Evolutionary conservation across 2,329 filamentous ascomycete genomes (phyloP).

Genomic region (Apiospora koreana): DNA sequence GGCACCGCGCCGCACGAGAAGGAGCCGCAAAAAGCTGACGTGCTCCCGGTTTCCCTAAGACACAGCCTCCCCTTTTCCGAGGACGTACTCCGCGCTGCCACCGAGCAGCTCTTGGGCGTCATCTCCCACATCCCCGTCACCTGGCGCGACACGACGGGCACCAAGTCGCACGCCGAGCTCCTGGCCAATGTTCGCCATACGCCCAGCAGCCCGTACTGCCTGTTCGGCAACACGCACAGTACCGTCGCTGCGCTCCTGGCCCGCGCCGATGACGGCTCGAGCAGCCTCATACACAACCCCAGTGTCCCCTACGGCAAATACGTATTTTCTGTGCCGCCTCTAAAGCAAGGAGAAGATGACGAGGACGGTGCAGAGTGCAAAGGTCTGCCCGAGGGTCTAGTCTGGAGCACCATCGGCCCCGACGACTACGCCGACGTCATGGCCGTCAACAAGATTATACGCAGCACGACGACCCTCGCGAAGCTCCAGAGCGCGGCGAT

Average conservation of each 20-base stretch:
- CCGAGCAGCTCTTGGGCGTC: neutral
- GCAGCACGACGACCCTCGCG: conserved; percentile 5
- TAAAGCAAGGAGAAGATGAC: neutral
- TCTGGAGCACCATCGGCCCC: conserved; percentile 11
- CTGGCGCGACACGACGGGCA: neutral
- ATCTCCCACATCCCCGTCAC: neutral
- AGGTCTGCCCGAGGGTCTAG: neutral
- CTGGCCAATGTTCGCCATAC: neutral
- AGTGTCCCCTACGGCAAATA: conserved; percentile 9
- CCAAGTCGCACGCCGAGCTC: neutral
- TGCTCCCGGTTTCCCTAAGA: neutral
- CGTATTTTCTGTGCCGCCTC: neutral
- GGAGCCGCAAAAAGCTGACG: neutral
- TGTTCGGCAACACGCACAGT: conserved; percentile 9
- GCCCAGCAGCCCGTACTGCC: neutral
- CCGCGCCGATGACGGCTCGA: neutral
- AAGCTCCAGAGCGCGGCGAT: neutral
- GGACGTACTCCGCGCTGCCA: neutral
- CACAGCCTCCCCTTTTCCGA: neutral
- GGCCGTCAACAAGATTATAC: conserved; percentile 12
- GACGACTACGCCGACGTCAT: conserved; percentile 8
- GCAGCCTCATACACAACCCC: neutral
- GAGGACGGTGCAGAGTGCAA: neutral
- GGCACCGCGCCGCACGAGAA: neutral
- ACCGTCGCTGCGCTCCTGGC: conserved; percentile 7